Evolutionary conservation across 2,329 filamentous ascomycete species (phyloP), one percentile per base, ranked within the genome.

Genomic region (Fusarium praegraminearum): DNA sequence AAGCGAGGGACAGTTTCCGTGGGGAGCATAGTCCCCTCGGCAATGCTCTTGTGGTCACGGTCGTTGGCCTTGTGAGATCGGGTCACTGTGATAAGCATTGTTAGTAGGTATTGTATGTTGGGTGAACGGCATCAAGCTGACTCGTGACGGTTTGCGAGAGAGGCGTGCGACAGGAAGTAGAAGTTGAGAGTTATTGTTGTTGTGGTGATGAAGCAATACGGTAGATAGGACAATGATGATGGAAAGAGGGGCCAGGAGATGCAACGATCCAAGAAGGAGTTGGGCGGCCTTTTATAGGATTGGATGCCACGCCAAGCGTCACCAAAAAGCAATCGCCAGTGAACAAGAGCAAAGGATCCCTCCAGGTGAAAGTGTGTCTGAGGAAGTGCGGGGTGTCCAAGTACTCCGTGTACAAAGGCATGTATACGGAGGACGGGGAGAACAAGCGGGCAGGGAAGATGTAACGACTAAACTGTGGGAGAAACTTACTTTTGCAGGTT

Each of bases 41-140:
- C 90, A 73, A 93, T 83, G 77, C 87, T 91, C 76, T 89, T 89
- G 84, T 97, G 92, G 86, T 97, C 92, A 83, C 94, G 94, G 82
- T 97, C 93, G 84, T 94, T 97, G 85, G 87, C 89, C 86, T 98
- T 99, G 89, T 95, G 93, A 72, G 95, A 97, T 80, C 96, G 95
- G 85, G 96, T 98, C 95, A 99, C 94, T 97, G 74, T 16, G 41
- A 32, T 45, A 43, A 32, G 26, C 46, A 67, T 57, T 69, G 71
- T 70, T 28, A 69, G 61, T 32, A 47, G 40, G 7, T 46, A 13
- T 55, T 51, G 16, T 11, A 41, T 30, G 20, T 20, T 30, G 43
- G 22, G 28, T 33, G 32, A 51, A 15, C 7, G 58, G 49, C 30
- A 36, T 16, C 30, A 45, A 57, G 62, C 73, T 72, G 44, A 75